Evolutionary conservation across 192 early-diverging fungal species (phyloP), one percentile per base, ranked within the genome.

Genomic region (Martensiomyces pterosporus): DNA sequence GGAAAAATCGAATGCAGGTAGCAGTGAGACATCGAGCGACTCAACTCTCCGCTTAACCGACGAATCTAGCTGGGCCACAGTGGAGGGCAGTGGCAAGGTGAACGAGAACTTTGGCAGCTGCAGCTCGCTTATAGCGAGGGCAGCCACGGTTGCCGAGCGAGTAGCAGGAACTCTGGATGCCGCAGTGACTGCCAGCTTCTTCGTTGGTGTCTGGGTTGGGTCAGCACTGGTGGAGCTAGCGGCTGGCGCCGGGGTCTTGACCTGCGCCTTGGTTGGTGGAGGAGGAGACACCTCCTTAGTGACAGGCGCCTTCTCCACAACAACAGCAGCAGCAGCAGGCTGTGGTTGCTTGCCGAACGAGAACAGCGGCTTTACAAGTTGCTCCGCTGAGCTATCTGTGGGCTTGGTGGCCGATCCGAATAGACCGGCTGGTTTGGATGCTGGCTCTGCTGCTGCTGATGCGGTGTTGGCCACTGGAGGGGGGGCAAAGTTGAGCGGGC

Each of bases 1-100:
- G 17, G 47, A 24, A 48, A 67, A 67, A 9, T 39, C 38, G 39
- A 63, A 63, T 24, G 33, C 24, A 2, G 65, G 65, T 12, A 68
- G 49, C 27, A 56, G 46, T 1, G 32, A 41, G 5, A 29, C 34
- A 7, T 36, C 24, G 9, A 68, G 36, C 7, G n/a, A 33, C 2
- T 43, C 19, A 15, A 43, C 52, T 27, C 32, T 32, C 26, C 10
- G 21, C 38, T 54, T 49, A 9, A 36, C 52, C 0, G 47, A 40
- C 19, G 33, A 12, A 23, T 24, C 19, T 16, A n/a, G 13, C 21
- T 23, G 29, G 9, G 39, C 13, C 12, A 15, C 17, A 9, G n/a
- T n/a, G n/a, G n/a, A n/a, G n/a, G n/a, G n/a, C n/a, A n/a, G n/a
- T n/a, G n/a, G n/a, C n/a, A n/a, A n/a, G n/a, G n/a, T n/a, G 27